phyloP scores from a whole-genome alignment of 2,329 filamentous ascomycete genomes.

The Fusarium tricinctum region DNA sequence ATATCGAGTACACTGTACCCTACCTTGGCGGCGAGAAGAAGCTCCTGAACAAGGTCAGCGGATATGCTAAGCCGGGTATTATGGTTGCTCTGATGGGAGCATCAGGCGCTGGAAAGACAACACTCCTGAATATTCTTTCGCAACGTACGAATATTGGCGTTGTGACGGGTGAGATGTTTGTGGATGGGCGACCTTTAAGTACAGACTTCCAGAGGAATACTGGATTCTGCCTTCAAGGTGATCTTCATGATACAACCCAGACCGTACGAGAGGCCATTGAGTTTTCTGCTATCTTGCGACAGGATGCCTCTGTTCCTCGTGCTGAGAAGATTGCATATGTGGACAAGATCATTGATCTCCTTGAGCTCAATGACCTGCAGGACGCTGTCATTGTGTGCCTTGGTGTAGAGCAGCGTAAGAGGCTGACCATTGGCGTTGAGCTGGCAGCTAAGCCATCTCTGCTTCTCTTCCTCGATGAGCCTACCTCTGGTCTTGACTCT shows the following conservation, averaged over 20 bases:
- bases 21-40: conserved; percentile 51
- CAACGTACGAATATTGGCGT: conserved; percentile 82
- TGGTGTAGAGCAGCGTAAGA: conserved; percentile 69
- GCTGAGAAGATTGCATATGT: conserved; percentile 76
- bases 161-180: conserved; percentile 80
- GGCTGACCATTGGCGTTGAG: conserved; percentile 67
- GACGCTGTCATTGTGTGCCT: conserved; percentile 72
- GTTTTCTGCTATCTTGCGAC: conserved; percentile 75
- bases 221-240: conserved; percentile 74
- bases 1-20: conserved; percentile 80
- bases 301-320: conserved; percentile 66
- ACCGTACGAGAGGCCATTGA: conserved; percentile 75
- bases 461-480: conserved; percentile 73
- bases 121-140: conserved; percentile 80
- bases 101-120: conserved; percentile 87
- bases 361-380: conserved; percentile 75
- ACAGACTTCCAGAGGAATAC: conserved; percentile 83
- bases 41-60: conserved; percentile 68
- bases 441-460: conserved; percentile 68
- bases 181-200: conserved; percentile 77
- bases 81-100: conserved; percentile 88
- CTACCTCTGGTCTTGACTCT: conserved; percentile 68
- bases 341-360: conserved; percentile 73
- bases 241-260: conserved; percentile 73
- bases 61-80: conserved; percentile 83